Conservation (phyloP, 495 filamentous ascomycete genomes). For the Cairneyella variabilis region DNA sequence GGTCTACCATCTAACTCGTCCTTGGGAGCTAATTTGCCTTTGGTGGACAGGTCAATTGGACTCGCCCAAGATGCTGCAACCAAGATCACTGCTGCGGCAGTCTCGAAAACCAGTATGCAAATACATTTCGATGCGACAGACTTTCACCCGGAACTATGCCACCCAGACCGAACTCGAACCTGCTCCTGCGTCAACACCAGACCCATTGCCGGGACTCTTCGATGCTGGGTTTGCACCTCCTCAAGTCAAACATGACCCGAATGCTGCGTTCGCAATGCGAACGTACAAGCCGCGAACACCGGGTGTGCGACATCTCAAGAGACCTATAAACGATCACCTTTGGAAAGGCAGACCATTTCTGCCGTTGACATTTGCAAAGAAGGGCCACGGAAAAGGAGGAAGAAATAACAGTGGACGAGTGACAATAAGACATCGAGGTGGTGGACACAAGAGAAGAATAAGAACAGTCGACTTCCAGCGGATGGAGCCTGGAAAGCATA, state of each 20-base stretch:
- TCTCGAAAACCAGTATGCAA: slow-evolving; percentile 38
- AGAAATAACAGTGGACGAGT: slow-evolving; percentile 82
- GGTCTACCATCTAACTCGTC: background rate
- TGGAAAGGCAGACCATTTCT: slow-evolving; percentile 87
- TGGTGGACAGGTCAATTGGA: slow-evolving; percentile 21
- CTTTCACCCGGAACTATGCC: slow-evolving; percentile 50
- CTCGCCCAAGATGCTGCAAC: slow-evolving; percentile 55
- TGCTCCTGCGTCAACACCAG: slow-evolving; percentile 35
- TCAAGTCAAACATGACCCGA: slow-evolving; percentile 11
- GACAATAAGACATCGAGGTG: slow-evolving; percentile 86
- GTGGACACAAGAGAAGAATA: slow-evolving; percentile 86
- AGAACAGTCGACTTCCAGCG: slow-evolving; percentile 84
- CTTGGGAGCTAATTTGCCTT: background rate
- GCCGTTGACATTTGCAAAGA: slow-evolving; percentile 82
- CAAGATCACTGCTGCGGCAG: slow-evolving; percentile 53
- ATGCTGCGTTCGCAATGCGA: slow-evolving; percentile 48
- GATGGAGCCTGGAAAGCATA: slow-evolving; percentile 68
- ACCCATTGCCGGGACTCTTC: no score
- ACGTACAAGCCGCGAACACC: slow-evolving; percentile 95
- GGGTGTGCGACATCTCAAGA: slow-evolving; percentile 83
- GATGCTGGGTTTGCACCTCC: slow-evolving; percentile 29
- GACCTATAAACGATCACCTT: slow-evolving; percentile 92
- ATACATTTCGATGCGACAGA: slow-evolving; percentile 39
- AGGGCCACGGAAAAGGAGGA: slow-evolving; percentile 87
- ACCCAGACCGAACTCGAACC: slow-evolving; percentile 37